Percentiles rank a stretch among this genome's conserved stretches.
Evolutionary conservation across 1,284 basidiomycete genomes (phyloP).

Genomic region (Cutaneotrichosporon sp.): DNA sequence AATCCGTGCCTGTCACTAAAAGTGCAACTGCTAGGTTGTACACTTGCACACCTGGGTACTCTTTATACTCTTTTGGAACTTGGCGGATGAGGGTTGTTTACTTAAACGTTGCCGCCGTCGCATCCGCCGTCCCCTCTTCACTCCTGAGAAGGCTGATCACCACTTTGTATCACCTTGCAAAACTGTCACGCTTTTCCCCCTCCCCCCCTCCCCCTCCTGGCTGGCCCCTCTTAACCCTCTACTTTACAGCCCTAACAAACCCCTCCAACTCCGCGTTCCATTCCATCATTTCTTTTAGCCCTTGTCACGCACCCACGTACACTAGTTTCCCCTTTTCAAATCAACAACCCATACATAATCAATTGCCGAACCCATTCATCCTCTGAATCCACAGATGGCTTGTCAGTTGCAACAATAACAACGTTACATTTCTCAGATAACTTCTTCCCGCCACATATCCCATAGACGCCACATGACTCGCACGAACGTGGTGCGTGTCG

Average conservation of each 20-base stretch:
- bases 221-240: background rate
- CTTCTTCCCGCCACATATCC: background rate
- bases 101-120: too few relatives aligned
- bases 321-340: background rate
- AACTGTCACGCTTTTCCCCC: background rate
- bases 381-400: background rate
- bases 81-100: too few relatives aligned
- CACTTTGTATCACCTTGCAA: background rate
- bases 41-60: background rate
- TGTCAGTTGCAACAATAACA: background rate
- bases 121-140: background rate
- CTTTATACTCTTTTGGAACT: too few relatives aligned
- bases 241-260: too few relatives aligned
- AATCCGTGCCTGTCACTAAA: background rate
- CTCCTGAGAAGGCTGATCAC: background rate
- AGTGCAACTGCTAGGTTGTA: background rate
- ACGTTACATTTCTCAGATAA: background rate
- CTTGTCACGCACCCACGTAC: slow-evolving; percentile 2
- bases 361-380: background rate
- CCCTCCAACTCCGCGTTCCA: background rate
- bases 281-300: background rate
- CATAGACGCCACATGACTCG: background rate
- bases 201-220: too few relatives aligned
- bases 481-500: background rate
- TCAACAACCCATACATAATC: background rate